Base-by-base conservation (phyloP, 768 basidiomycete genomes). In the Lentinula raphanica region DNA sequence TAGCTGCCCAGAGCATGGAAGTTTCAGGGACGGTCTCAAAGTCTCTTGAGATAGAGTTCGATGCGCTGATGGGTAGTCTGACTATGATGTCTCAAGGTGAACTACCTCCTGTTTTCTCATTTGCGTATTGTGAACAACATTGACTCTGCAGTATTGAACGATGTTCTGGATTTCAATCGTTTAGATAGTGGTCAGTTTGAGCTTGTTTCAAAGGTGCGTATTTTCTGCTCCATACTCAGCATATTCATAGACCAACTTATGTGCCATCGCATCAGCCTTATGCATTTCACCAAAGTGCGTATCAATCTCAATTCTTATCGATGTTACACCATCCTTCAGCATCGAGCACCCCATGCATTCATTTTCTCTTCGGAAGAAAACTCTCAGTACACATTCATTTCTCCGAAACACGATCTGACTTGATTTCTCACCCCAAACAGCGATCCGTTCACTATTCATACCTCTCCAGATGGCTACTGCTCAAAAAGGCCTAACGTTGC, bases 141-240 rank as follows among this genome's bases (percentile, higher is more conserved):
- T 31, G 19, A 13, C 12, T 49, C 31, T 19, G n/a, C 45, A 83
- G 85, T 86, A 5, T 72, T 85, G 36, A 85, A 86, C 55, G 84
- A 86, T 62, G 80, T 86, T 35, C 74, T 86, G 17, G 85, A 85
- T 63, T 84, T 86, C 65, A 83, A 86, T 72, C 80, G 84, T 44
- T 84, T 85, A 84, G 87, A 89, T 63, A 83, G 83, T 55, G 85
- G 85, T 1, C 75, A 82, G 42, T 88, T 92, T 59, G 83, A 86
- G 66, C 80, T 79, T 5, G 68, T 81, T 23, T 67, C 73, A 15
- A 73, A 74, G 64, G 74, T 73, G 59, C 31, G 59, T 6, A 45
- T 19, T 51, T 25, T 31, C 12, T 13, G 15, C 3, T 21, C 21
- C 38, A 29, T 6, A 8, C 29, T 29, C 44, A 17, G 35, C 9